Evolutionary conservation across 805 yeast species (phyloP).

Genomic region (Candida chauliodis): DNA sequence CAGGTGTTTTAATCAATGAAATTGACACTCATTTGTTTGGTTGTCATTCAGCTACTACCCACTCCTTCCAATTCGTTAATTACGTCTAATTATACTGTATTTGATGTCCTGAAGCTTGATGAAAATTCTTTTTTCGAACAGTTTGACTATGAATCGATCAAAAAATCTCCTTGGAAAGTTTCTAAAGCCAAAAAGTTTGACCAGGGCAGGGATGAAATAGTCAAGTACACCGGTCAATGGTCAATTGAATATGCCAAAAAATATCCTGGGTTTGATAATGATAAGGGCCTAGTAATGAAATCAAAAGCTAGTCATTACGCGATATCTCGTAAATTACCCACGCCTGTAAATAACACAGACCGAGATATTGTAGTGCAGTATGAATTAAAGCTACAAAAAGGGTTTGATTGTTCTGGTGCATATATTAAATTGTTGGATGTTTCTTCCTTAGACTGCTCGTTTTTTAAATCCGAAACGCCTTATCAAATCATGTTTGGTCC

Average conservation of each 20-base stretch:
- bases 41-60: background rate
- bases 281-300: slow-evolving; percentile 74
- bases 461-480: slow-evolving; percentile 64
- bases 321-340: slow-evolving; percentile 59
- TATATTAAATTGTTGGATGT: slow-evolving; percentile 68
- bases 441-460: slow-evolving; percentile 33
- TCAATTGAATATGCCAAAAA: slow-evolving; percentile 46
- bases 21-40: background rate
- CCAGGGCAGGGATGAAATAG: slow-evolving; percentile 24
- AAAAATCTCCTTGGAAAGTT: slow-evolving; percentile 38
- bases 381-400: slow-evolving; percentile 81
- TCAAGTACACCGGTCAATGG: slow-evolving; percentile 74
- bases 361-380: slow-evolving; percentile 80
- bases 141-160: slow-evolving; percentile 34
- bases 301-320: slow-evolving; percentile 80
- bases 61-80: background rate
- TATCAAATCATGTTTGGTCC: slow-evolving; percentile 94
- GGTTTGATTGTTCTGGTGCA: slow-evolving; percentile 84
- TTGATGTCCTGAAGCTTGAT: slow-evolving; percentile 30
- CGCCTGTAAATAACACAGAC: slow-evolving; percentile 55
- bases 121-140: slow-evolving; percentile 62
- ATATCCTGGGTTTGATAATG: slow-evolving; percentile 59
- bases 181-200: slow-evolving; percentile 54
- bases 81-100: slow-evolving; percentile 10
- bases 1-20: no score